phyloP scores from a whole-genome alignment of 108 stramenopile species.

The Bacterosira constricta region DNA sequence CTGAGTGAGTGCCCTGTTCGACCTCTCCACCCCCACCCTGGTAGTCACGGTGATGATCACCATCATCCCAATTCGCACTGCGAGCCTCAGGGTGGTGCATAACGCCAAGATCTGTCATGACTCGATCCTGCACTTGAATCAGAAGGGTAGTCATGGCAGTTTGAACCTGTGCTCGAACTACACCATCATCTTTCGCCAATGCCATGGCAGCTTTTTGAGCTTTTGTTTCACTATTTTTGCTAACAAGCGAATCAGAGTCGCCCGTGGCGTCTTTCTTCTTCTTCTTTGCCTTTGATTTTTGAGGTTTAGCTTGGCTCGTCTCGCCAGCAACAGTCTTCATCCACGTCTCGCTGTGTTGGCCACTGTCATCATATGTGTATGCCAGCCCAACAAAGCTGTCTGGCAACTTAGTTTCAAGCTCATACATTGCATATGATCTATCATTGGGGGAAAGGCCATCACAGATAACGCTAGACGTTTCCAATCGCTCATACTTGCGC shows the following conservation, averaged over 20 bases:
- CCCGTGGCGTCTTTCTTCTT: constrained; percentile 30
- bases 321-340: constrained; percentile 82
- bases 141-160: constrained; percentile 71
- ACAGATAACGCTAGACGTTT: constrained; percentile 66
- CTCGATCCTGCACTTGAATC: constrained; percentile 80
- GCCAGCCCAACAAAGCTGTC: constrained; percentile 83
- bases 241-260: constrained; percentile 10
- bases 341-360: constrained; percentile 83
- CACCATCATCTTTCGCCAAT: constrained; percentile 79
- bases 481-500: constrained; percentile 72
- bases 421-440: constrained; percentile 76
- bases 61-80: constrained; percentile 74
- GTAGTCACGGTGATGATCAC: constrained; percentile 38
- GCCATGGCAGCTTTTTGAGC: constrained; percentile 64
- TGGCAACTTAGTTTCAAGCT: constrained; percentile 67
- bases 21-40: constrained; percentile 43
- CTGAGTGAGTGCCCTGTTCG: constrained; percentile 32
- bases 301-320: constrained; percentile 24
- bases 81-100: constrained; percentile 74
- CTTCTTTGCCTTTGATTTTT: constrained; percentile 23
- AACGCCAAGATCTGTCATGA: constrained; percentile 81
- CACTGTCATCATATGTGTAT: constrained; percentile 82
- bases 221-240: constrained; percentile 42
- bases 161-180: constrained; percentile 79
- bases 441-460: constrained; percentile 81